These are phyloP conservation scores for Cenchrus fungigraminus DNA, from an alignment of 176 grass and related monocot genomes.

Conservation along the genomic window DNA sequence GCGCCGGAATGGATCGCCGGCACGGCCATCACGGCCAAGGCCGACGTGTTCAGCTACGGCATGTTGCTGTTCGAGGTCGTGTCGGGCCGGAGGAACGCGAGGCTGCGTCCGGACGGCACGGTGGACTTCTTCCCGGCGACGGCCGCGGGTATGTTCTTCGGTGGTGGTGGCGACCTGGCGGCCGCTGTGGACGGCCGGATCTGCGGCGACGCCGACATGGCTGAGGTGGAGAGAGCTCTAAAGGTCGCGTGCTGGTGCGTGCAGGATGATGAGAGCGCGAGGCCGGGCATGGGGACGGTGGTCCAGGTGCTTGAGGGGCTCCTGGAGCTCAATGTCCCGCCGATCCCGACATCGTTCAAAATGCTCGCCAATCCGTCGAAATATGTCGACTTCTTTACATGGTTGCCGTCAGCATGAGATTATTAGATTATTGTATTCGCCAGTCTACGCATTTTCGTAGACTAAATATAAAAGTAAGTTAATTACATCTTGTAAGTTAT, in stretches of 20 bases:
- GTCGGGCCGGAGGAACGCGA: constrained; percentile 45
- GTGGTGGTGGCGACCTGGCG: constrained; percentile 21
- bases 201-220: constrained; percentile 18
- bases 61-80: constrained; percentile 66
- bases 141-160: constrained; percentile 21
- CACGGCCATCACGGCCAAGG: constrained; percentile 51
- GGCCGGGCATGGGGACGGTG: constrained; percentile 41
- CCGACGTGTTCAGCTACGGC: constrained; percentile 69
- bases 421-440: no score
- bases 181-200: constrained; percentile 34
- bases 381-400: constrained; percentile 44
- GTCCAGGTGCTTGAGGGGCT: constrained; percentile 53
- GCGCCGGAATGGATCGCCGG: constrained; percentile 66
- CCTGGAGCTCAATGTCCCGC: constrained; percentile 41
- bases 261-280: constrained; percentile 41
- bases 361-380: constrained; percentile 41
- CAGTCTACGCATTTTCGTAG: no score
- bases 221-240: constrained; percentile 43
- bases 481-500: no score
- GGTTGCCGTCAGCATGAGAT: constrained; percentile 32
- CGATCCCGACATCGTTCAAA: constrained; percentile 48
- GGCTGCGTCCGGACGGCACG: constrained; percentile 19
- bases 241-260: constrained; percentile 64
- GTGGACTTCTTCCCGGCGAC: constrained; percentile 49
- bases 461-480: no score